Conservation (phyloP, 176 grass and related monocot genomes). For the Musa itinerans region DNA sequence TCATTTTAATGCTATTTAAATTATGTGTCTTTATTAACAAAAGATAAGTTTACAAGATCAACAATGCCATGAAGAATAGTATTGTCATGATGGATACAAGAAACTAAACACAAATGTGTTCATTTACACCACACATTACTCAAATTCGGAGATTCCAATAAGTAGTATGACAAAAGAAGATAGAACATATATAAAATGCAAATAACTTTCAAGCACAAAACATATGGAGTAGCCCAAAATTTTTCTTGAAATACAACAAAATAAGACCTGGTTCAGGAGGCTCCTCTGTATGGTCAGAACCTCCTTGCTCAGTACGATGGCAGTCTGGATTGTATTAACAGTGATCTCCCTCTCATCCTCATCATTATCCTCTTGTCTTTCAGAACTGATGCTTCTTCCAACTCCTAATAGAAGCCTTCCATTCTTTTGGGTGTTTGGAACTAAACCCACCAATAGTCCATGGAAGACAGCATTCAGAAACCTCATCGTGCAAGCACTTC, state of each 20-base stretch:
- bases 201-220: no score
- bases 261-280: slow-evolving; percentile 40
- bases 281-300: slow-evolving; percentile 36
- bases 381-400: slow-evolving; percentile 4
- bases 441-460: slow-evolving; percentile 15
- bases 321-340: slow-evolving; percentile 25
- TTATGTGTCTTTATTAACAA: no score
- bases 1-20: no score
- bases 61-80: no score
- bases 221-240: background rate
- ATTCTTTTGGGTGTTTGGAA: slow-evolving; percentile 1
- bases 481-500: slow-evolving; percentile 19
- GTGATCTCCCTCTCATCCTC: slow-evolving; percentile 14
- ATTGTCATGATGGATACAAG: no score
- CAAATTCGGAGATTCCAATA: no score
- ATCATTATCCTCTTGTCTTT: slow-evolving; percentile 13
- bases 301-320: slow-evolving; percentile 37
- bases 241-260: background rate
- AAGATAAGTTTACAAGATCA: no score
- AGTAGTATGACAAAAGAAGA: no score
- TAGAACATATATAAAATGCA: no score
- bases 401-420: slow-evolving; percentile 12
- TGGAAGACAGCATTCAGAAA: slow-evolving; percentile 12
- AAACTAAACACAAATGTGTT: no score
- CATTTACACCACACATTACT: no score